Evolutionary conservation across 305 asterid genomes (phyloP), one percentile per base, ranked within the genome.

Genomic region (Fraxinus ornus): DNA sequence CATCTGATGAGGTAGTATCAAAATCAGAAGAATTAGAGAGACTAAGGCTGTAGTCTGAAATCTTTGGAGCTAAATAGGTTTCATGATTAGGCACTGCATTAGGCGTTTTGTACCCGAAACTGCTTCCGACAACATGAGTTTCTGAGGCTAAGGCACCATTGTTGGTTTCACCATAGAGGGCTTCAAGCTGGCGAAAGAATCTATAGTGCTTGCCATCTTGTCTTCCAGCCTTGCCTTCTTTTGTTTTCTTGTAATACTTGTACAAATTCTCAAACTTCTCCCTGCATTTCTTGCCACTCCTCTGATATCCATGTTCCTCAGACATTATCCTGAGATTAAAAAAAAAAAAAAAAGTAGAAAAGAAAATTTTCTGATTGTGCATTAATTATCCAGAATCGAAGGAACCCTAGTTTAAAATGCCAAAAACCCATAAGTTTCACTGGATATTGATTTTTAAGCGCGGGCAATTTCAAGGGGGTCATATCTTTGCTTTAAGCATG

Each of bases 161-260:
- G 62, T 81, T 86, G 0, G 88, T 75, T 52, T 93, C 95, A 30
- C 98, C 98, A 30, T 90, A 94, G 81, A 96, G 97, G 24, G 99
- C 98, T 88, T 96, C 99, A 44, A 96, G 98, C 39, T 96, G 99
- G 35, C 98, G 82, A 87, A 94, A 96, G 78, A 94, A 96, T 84
- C 99, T 86, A 88, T 96, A 96, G 68, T 92, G 97, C 73, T 96
- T 96, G 12, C 98, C 98, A 71, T 96, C 98, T 86, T 96, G 99
- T 52, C 99, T 88, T 9, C 98, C 97, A 10, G 97, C 94, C 75
- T 93, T 96, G 10, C 98, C 95, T 78, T 90, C 98, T 85, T 91
- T 96, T 13, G 98, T 96, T 88, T 94, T 96, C 80, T 96, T 96
- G 94, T 96, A 96, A 86, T 96, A 96, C 83, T 96, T 96, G 91